A percentile compares a stretch with the other conserved stretches of the same genome.
Evolutionary conservation across 202 grass and related monocot genomes (phyloP).

Genomic region (Setaria viridis): DNA sequence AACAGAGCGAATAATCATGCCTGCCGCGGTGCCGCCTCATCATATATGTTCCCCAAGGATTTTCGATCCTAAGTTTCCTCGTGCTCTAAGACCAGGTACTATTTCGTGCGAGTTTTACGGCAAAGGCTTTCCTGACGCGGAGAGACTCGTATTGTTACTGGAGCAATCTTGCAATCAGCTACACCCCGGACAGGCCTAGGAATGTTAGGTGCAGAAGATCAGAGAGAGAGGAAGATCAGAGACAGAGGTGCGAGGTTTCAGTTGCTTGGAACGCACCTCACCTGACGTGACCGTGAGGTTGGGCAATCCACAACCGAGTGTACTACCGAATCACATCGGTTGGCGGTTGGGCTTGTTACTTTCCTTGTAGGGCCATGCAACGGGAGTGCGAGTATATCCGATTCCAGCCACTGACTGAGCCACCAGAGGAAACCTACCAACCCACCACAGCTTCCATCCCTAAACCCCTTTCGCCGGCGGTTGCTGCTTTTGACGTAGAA

Average conservation of each 20-base stretch:
- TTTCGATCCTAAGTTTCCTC: no score
- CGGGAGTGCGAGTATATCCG: constrained; percentile 5
- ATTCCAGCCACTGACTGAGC: background rate
- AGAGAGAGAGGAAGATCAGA: constrained; percentile 1
- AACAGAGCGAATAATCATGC: no score
- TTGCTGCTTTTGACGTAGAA: background rate
- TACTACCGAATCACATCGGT: background rate
- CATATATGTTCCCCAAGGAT: no score
- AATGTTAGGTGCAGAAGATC: no score
- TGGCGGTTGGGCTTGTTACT: background rate
- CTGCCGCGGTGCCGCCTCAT: no score
- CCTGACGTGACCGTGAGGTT: background rate
- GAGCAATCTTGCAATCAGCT: no score
- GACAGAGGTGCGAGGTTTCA: constrained; percentile 23
- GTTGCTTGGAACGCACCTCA: constrained; percentile 42
- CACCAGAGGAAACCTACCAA: background rate
- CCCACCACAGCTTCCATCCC: background rate
- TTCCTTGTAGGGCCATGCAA: background rate
- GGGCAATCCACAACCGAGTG: constrained; percentile 32
- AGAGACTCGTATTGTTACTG: no score
- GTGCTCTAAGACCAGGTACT: no score
- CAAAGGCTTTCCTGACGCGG: no score
- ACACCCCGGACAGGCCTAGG: no score
- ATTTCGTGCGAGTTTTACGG: no score
- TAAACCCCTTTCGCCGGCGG: background rate